Conservation (phyloP, 1,139 yeast species). For the Pichia sp. region DNA sequence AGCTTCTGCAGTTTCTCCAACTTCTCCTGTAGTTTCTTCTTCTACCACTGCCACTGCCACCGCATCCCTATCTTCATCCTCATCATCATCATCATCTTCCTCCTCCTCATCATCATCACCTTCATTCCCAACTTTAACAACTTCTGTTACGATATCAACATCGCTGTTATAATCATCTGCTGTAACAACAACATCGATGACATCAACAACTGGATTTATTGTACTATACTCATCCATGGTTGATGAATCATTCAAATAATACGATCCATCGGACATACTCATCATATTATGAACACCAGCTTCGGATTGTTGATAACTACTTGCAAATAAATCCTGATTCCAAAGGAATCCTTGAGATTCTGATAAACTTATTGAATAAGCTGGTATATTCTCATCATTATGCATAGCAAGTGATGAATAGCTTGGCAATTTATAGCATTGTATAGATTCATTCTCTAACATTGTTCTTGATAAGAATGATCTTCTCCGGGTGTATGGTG, state of each 20-base stretch:
- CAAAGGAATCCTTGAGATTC: conserved; percentile 71
- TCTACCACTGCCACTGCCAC: conserved; percentile 2
- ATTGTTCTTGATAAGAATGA: conserved; percentile 56
- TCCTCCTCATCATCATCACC: conserved; percentile 16
- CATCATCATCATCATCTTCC: conserved; percentile 13
- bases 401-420: conserved; percentile 11
- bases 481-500: conserved; percentile 54
- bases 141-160: conserved; percentile 14
- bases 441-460: conserved; percentile 55
- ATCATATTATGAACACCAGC: conserved; percentile 28
- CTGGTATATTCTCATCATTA: conserved; percentile 29
- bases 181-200: conserved; percentile 35
- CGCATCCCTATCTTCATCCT: conserved; percentile 2
- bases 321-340: conserved; percentile 69
- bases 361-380: conserved; percentile 40
- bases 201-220: conserved; percentile 38
- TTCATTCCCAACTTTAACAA: conserved; percentile 9
- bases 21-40: conserved; percentile 1
- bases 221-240: not conserved
- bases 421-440: conserved; percentile 45
- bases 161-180: conserved; percentile 15
- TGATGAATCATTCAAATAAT: conserved; percentile 28
- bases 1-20: not conserved
- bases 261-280: conserved; percentile 19
- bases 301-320: conserved; percentile 55